A percentile compares a stretch with the other conserved stretches of the same genome.
phyloP scores from a whole-genome alignment of 306 rosid species.

The Crataegus laevigata region DNA sequence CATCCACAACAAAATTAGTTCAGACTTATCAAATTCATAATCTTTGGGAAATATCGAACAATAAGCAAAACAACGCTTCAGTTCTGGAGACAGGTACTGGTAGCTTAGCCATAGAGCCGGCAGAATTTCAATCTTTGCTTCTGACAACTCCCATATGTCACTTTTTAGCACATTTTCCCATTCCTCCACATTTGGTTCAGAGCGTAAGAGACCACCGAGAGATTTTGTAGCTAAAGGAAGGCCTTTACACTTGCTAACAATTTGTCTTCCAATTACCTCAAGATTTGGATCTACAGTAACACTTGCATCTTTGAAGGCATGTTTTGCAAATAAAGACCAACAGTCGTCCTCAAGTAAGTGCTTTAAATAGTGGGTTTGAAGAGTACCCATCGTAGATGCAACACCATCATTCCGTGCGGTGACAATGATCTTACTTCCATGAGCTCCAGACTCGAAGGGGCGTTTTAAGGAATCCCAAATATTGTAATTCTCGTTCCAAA shows the following conservation, averaged over 20 bases:
- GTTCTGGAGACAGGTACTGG: background rate
- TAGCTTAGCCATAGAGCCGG: constrained; percentile 7
- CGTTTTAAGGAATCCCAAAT: background rate
- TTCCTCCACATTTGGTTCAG: background rate
- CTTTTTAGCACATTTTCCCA: background rate
- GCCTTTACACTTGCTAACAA: constrained; percentile 5
- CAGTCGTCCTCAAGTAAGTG: background rate
- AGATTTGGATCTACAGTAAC: background rate
- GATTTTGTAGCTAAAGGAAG: background rate
- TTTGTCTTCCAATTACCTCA: background rate
- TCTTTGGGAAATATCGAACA: background rate
- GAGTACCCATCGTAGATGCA: background rate
- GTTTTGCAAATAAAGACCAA: background rate
- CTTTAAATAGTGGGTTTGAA: background rate
- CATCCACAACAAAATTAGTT: background rate
- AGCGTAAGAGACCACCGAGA: background rate
- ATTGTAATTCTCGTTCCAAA: background rate
- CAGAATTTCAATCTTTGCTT: background rate
- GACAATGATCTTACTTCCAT: background rate
- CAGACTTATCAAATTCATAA: background rate
- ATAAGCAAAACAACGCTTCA: constrained; percentile 12
- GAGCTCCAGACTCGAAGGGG: background rate
- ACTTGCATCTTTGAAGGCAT: background rate
- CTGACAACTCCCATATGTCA: background rate
- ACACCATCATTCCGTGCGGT: background rate